Evolutionary conservation across 257 asterid species (phyloP), one percentile per base, ranked within the genome.

Genomic region (Plantago ovata): DNA sequence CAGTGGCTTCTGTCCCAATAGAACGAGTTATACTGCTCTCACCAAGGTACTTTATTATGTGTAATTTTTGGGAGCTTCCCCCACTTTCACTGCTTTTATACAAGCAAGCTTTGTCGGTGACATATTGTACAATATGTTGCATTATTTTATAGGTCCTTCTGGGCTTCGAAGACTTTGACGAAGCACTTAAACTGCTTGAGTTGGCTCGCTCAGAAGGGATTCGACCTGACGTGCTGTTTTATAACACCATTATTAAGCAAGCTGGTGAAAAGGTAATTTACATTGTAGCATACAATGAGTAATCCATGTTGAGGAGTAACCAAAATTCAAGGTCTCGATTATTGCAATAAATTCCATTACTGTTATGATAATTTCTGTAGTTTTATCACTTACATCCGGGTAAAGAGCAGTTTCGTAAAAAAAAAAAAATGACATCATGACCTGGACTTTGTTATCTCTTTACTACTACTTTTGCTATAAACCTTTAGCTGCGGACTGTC

Each of bases 191-290:
- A 62, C 69, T 85, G 65, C 70, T 91, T 47, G 58, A 74, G 69
- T 76, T 60, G 56, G 77, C 76, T 36, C 62, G 41, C 65, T 70
- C 69, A n/a, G 92, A 85, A 62, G 81, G 79, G 72, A 60, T 78
- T 42, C 77, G 54, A 73, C 86, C 84, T 47, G 93, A 91, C 75
- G 22, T 72, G 63, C 54, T 78, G 48, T 53, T 80, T 50, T 87
- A 73, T 80, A 85, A 91, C 78, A 74, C 82, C 56, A 60, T 85
- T 81, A 82, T 88, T 70, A 81, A 57, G 60, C 78, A 39, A 61
- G 95, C 98, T 48, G 49, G 74, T 65, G 69, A 64, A 65, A 74
- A 77, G 95, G 98, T 87, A 84, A 62, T 47, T 40, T 60, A 53
- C 50, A n/a, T n/a, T n/a, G n/a, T n/a, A n/a, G n/a, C n/a, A n/a